Evolutionary conservation across 2,329 filamentous ascomycete genomes (phyloP).

Genomic region (Phyllosticta citrichinensis): DNA sequence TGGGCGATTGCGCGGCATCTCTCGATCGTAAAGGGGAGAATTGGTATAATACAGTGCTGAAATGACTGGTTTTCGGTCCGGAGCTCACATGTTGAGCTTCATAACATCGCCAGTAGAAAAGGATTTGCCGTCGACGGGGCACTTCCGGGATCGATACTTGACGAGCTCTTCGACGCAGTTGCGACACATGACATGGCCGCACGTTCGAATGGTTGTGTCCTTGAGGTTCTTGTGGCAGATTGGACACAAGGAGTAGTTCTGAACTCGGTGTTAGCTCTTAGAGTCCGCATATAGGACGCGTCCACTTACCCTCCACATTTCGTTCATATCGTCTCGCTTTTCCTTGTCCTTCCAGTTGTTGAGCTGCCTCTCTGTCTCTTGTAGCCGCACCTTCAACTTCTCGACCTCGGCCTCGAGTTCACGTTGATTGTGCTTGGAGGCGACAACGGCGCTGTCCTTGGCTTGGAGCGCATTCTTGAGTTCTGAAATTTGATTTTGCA

Average conservation of each 20-base stretch:
- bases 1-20: background rate
- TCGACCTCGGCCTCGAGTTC: slow-evolving; percentile 64
- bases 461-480: slow-evolving; percentile 62
- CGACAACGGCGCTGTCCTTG: slow-evolving; percentile 61
- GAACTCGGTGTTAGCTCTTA: background rate
- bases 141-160: slow-evolving; percentile 84
- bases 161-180: slow-evolving; percentile 84
- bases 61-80: background rate
- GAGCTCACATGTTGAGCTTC: slow-evolving; percentile 33
- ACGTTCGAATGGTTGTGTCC: slow-evolving; percentile 85
- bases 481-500: slow-evolving; percentile 67
- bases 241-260: slow-evolving; percentile 56
- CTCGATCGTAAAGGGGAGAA: background rate
- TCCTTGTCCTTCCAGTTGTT: slow-evolving; percentile 74
- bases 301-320: slow-evolving; percentile 40
- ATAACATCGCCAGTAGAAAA: slow-evolving; percentile 90
- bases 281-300: background rate
- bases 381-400: slow-evolving; percentile 65
- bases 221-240: slow-evolving; percentile 92
- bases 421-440: slow-evolving; percentile 52
- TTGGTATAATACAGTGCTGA: slow-evolving; percentile 7
- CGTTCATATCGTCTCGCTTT: slow-evolving; percentile 10
- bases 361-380: slow-evolving; percentile 70
- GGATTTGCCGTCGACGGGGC: slow-evolving; percentile 82
- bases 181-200: slow-evolving; percentile 90